Evolutionary conservation across 2,329 filamentous ascomycete species (phyloP).

Genomic region (Fusarium hainanense): DNA sequence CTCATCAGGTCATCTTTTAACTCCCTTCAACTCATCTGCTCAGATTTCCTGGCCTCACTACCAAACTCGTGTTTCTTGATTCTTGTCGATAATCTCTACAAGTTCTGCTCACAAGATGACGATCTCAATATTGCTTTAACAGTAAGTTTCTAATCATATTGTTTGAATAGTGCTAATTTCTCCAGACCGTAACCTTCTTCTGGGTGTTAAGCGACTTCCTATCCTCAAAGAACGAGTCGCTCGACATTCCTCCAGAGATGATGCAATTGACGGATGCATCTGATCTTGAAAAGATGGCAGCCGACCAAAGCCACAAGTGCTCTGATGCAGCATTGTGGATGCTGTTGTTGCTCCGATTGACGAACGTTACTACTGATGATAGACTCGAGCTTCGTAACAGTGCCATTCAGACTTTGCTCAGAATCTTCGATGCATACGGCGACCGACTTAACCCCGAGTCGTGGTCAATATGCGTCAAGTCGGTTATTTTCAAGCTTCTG

Average conservation of each 20-base stretch:
- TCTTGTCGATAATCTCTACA: slow-evolving; percentile 87
- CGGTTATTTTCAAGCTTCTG: slow-evolving; percentile 82
- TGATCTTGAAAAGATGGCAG: slow-evolving; percentile 69
- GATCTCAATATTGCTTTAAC: slow-evolving; percentile 97
- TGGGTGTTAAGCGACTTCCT: slow-evolving; percentile 95
- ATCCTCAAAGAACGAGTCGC: slow-evolving; percentile 67
- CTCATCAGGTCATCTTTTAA: slow-evolving; percentile 89
- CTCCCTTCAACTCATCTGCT: slow-evolving; percentile 91
- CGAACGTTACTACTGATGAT: slow-evolving; percentile 76
- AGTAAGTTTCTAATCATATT: slow-evolving; percentile 57
- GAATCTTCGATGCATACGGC: slow-evolving; percentile 92
- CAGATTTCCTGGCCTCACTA: slow-evolving; percentile 85
- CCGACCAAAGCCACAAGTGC: slow-evolving; percentile 66
- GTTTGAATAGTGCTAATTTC: slow-evolving; percentile 7
- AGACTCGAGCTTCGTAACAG: slow-evolving; percentile 83
- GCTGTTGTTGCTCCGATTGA: slow-evolving; percentile 76
- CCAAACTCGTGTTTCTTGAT: slow-evolving; percentile 78
- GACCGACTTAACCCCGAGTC: slow-evolving; percentile 80
- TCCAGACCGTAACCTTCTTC: slow-evolving; percentile 88
- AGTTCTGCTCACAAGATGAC: slow-evolving; percentile 88
- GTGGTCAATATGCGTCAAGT: slow-evolving; percentile 85
- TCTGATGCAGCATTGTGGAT: slow-evolving; percentile 83
- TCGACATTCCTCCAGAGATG: slow-evolving; percentile 68
- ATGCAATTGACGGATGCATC: slow-evolving; percentile 61
- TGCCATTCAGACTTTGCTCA: slow-evolving; percentile 88